A percentile compares a stretch with the other conserved stretches of the same genome.
Conservation (phyloP, 75 land plant species). For the Chamaecyparis obtusa region DNA sequence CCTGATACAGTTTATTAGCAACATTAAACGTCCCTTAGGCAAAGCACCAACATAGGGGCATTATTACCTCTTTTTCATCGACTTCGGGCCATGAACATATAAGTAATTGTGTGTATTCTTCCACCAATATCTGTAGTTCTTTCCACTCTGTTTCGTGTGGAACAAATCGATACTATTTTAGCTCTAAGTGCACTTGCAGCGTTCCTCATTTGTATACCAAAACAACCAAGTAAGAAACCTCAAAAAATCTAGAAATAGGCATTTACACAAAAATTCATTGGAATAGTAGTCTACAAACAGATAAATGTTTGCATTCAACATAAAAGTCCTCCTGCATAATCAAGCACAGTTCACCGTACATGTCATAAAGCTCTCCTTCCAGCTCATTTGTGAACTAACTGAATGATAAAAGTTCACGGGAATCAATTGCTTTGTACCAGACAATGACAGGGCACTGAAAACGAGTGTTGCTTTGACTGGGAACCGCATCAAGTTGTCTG, state of each 20-base stretch:
- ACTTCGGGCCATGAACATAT: no score
- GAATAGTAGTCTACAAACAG: not conserved
- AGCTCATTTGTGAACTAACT: not conserved
- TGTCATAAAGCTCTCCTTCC: not conserved
- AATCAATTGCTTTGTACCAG: not conserved
- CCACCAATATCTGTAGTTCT: not conserved
- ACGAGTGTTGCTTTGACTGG: conserved; percentile 3
- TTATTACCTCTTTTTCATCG: no score
- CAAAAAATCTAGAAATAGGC: not conserved
- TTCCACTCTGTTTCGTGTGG: not conserved
- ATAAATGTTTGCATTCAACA: not conserved
- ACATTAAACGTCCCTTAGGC: no score
- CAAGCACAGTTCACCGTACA: conserved; percentile 1
- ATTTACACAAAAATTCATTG: not conserved
- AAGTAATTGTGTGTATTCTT: not conserved
- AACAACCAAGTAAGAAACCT: not conserved
- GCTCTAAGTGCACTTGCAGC: not conserved
- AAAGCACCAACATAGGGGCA: no score
- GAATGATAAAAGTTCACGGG: not conserved
- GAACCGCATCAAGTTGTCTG: conserved; percentile 10
- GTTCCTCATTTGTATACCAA: not conserved
- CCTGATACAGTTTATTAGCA: no score
- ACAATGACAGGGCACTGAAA: not conserved
- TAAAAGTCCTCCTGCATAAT: conserved; percentile 4
- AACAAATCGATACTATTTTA: not conserved